Conservation (phyloP, 805 yeast species). For the Starmerella floricola region DNA sequence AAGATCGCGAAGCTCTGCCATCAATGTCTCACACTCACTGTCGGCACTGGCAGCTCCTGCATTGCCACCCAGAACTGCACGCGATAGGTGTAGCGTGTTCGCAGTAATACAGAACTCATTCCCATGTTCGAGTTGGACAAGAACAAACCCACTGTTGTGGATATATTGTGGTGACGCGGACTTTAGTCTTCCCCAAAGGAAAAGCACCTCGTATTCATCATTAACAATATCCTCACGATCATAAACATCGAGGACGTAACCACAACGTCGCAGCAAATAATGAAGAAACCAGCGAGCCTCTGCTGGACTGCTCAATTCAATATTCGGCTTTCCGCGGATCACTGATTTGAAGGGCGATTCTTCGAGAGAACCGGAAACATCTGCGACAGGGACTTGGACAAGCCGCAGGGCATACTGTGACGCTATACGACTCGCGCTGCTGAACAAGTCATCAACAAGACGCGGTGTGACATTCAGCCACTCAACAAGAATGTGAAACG, state of each 20-base stretch:
- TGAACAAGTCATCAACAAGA: conserved; percentile 65
- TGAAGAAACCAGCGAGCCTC: conserved; percentile 53
- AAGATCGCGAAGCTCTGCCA: conserved; percentile 5
- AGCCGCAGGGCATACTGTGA: conserved; percentile 70
- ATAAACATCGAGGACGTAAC: conserved; percentile 56
- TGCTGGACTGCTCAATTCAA: conserved; percentile 37
- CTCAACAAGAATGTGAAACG: conserved; percentile 80
- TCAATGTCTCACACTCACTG: conserved; percentile 14
- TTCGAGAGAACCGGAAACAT: conserved; percentile 61
- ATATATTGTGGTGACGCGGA: conserved; percentile 64
- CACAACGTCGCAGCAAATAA: conserved; percentile 53
- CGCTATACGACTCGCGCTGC: conserved; percentile 67
- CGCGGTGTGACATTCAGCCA: conserved; percentile 89
- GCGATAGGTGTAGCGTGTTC: conserved; percentile 67
- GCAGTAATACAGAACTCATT: conserved; percentile 78
- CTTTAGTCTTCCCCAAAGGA: conserved; percentile 64
- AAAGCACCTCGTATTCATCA: conserved; percentile 48
- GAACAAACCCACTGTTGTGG: conserved; percentile 77
- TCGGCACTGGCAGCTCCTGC: conserved; percentile 12
- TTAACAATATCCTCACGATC: conserved; percentile 48
- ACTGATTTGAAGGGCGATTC: conserved; percentile 82
- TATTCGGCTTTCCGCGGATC: conserved; percentile 50
- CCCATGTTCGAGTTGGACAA: conserved; percentile 71
- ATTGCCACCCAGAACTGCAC: conserved; percentile 28
- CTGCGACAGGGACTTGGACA: conserved; percentile 88